Percentiles rank a stretch among this genome's conserved stretches.
phyloP scores from a whole-genome alignment of 306 rosid genomes.

The Sicyos baderoa region DNA sequence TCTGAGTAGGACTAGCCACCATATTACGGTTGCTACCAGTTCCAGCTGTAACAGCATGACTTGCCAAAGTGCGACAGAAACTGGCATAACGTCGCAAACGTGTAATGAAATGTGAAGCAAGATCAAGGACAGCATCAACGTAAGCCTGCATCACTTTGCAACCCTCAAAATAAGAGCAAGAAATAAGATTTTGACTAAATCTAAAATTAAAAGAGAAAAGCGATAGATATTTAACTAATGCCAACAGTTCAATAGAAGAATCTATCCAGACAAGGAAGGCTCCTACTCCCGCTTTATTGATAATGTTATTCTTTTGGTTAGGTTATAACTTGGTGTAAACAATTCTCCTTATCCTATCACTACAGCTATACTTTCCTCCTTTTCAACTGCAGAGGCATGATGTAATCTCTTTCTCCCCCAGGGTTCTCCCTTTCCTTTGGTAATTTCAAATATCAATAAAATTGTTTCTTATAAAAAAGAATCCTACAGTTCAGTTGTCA shows the following conservation, averaged over 20 bases:
- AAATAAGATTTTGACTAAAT: constrained; percentile 3
- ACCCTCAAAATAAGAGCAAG: constrained; percentile 17
- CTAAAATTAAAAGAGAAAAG: neutral
- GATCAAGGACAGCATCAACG: constrained; percentile 93
- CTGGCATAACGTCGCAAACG: constrained; percentile 97
- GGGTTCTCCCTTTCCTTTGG: too few species aligned
- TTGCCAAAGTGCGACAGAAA: constrained; percentile 97
- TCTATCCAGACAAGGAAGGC: too few species aligned
- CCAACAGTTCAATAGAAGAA: neutral
- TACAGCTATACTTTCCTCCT: too few species aligned
- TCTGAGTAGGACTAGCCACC: constrained; percentile 92
- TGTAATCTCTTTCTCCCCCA: too few species aligned
- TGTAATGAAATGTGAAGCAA: constrained; percentile 96
- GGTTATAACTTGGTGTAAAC: too few species aligned
- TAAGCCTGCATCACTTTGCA: constrained; percentile 63
- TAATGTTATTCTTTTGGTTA: too few species aligned
- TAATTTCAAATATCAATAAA: too few species aligned
- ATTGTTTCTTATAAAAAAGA: too few species aligned
- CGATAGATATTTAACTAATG: neutral
- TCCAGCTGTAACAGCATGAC: constrained; percentile 92
- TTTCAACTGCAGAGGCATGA: too few species aligned
- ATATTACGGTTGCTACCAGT: constrained; percentile 81
- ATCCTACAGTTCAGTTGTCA: neutral
- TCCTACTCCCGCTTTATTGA: too few species aligned
- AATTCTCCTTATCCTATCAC: too few species aligned